Evolutionary conservation across 164 flowering plant genomes (phyloP).

Genomic region (Vitis vinifera): ASM3070453v1 NC_081812.1:17109001-17109500

Average conservation of each 20-base stretch:
- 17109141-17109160: conserved; percentile 26
- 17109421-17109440: too few relatives aligned
- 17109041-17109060: background rate
- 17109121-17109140: conserved; percentile 32
- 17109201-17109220: conserved; percentile 2
- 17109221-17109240: conserved; percentile 32
- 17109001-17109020: conserved; percentile 1
- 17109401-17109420: too few relatives aligned
- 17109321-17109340: conserved; percentile 21
- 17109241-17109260: conserved; percentile 12
- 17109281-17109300: conserved; percentile 8
- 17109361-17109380: background rate
- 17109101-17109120: conserved; percentile 25
- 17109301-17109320: conserved; percentile 3
- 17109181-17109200: conserved; percentile 2
- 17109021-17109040: conserved; percentile 6
- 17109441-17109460: too few relatives aligned
- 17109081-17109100: conserved; percentile 6
- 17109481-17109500: too few relatives aligned
- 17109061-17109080: conserved; percentile 12
- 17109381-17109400: too few relatives aligned
- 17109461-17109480: too few relatives aligned
- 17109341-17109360: background rate
- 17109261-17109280: background rate
- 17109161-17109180: conserved; percentile 23